These are phyloP conservation scores for Fusarium incarnatum DNA, from an alignment of 2,329 filamentous ascomycete species.

Conservation along the genomic window DNA sequence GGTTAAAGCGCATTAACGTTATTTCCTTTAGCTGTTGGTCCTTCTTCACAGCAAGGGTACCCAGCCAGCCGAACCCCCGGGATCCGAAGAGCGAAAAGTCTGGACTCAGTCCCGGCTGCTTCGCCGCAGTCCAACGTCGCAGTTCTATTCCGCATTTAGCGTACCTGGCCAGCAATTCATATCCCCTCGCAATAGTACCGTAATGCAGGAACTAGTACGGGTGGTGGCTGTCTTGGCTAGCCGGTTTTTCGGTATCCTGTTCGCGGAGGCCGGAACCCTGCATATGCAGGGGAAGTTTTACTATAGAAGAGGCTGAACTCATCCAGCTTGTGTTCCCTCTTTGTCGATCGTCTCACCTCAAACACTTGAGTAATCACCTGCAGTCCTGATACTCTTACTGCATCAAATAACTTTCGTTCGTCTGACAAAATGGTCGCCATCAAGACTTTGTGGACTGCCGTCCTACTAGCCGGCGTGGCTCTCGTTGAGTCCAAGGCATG, in stretches of 20 bases:
- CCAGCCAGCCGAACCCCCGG: neutral
- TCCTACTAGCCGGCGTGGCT: conserved; percentile 6
- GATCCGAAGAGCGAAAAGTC: neutral
- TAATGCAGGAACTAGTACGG: conserved; percentile 1
- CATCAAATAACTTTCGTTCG: neutral
- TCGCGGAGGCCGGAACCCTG: neutral
- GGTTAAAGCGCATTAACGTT: neutral
- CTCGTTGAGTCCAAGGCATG: conserved; percentile 13
- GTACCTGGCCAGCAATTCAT: neutral
- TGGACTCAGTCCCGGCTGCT: neutral
- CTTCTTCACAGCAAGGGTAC: neutral
- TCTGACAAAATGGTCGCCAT: conserved; percentile 10
- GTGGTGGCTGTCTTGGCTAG: neutral
- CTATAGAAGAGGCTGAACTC: neutral
- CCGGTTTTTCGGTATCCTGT: neutral
- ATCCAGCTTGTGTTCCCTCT: neutral
- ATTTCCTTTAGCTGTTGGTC: neutral
- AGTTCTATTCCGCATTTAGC: neutral
- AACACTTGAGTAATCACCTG: neutral
- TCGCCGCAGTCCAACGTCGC: neutral
- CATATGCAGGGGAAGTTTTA: neutral
- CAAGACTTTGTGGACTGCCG: conserved; percentile 13
- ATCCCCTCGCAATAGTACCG: neutral
- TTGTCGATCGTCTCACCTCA: conserved; percentile 1
- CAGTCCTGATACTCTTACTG: conserved; percentile 7